Base-by-base conservation (phyloP, 2,329 filamentous ascomycete genomes). In the Dryadomyces quercus-mongolicae region DNA sequence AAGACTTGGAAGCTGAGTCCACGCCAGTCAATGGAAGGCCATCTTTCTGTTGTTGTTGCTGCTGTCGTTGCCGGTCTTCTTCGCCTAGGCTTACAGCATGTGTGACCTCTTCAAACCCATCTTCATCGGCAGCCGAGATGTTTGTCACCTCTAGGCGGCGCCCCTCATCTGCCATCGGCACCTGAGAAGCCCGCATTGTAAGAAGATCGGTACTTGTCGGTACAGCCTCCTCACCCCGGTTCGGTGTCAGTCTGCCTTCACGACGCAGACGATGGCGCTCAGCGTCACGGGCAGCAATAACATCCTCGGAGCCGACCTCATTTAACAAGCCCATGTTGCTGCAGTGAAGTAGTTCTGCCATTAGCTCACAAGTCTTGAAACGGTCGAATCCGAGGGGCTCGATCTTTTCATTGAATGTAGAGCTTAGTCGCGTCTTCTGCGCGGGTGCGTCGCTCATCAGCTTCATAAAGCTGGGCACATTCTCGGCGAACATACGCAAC, bases 281-380 rank as follows among this genome's bases (percentile, higher is more conserved):
- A 12, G 76, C 71, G 64, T 98, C 91, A 57, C 93, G 80, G 45
- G 81, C 76, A 57, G 78, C 82, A 56, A 97, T 89, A 59, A 95
- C 82, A 60, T 89, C 84, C 66, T 98, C 91, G 12, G 90, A 91
- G 36, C 92, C 93, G 10, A 82, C 75, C 66, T 97, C 91, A 65
- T 98, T 98, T 60, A 98, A 73, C 40, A 98, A 74, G 6, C 88
- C 91, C 93, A 98, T 98, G 66, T 98, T 98, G 67, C 92, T 97
- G 70, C 93, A 98, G 68, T 98, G 93, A 43, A 98, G 72, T 47
- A 98, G 75, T 69, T 98, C 93, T 1, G 93, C 93, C 93, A 98
- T 97, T 56, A 98, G 76, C 70, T 98, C 93, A 68, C 93, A 98
- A 0, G 93, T 97, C 74, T 98, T 98, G 75, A 98, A 98, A 20